Base-by-base conservation (phyloP, 768 basidiomycete species). In the Kwoniella dendrophila region DNA sequence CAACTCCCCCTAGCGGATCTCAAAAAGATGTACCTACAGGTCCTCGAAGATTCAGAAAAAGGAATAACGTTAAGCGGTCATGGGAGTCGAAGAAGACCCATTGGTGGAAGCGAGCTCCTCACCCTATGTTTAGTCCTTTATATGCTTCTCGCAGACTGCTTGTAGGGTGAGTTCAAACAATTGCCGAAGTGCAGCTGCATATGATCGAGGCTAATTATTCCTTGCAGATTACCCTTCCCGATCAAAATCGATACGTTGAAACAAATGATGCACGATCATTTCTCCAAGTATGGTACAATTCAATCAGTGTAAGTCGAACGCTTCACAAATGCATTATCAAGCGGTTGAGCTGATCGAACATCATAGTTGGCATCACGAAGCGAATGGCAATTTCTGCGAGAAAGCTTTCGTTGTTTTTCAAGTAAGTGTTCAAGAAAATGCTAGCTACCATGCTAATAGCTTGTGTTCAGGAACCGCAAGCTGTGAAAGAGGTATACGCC, bases 331-430 rank as follows among this genome's bases (percentile, higher is more conserved):
- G 18, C 26, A 3, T 20, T 18, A 5, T 12, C 4, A 18, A 24
- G 29, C 33, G 29, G 24, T 38, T 8, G 22, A 14, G 38, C 59
- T 64, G 44, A 68, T 33, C 18, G 18, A 26, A 3, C n/a, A 45
- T 22, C 26, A 8, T 29, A 72, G 70, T 8, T 56, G 59, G 38
- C 61, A 49, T 29, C 54, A 63, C 50, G 63, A 70, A 18, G 29
- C 44, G 1, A 52, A 54, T 18, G 64, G 63, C 20, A 45, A 63
- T 36, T 52, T 20, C 1, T 55, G 59, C 45, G 66, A 72, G 27
- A 60, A 68, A 38, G 60, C 32, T 33, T 57, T 63, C 16, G 63
- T 72, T 4, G 66, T 72, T 6, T 72, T 72, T 36, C 33, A 65
- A 8, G 71, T 68, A 43, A 66, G 68, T 26, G 22, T 40, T 27